Conservation (phyloP, 768 basidiomycete species). For the Agaricus subrufescens region DNA sequence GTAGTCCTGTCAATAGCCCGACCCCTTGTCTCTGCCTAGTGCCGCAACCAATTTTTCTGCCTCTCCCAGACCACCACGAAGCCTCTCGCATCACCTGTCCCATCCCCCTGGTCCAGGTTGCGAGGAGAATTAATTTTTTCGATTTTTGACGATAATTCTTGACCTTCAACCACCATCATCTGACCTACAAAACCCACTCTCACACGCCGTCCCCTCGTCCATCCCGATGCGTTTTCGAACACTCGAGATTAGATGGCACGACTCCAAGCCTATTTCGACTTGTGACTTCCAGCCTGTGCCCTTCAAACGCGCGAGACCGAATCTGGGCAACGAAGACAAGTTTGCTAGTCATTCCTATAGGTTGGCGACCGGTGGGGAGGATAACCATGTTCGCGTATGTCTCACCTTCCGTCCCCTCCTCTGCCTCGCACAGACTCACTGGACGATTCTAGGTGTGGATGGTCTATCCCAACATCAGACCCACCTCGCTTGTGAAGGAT, state of each 20-base stretch:
- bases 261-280: constrained; percentile 91
- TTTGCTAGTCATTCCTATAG: constrained; percentile 77
- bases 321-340: constrained; percentile 41
- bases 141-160: background rate
- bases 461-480: constrained; percentile 87
- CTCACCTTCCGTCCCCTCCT: background rate
- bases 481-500: constrained; percentile 44
- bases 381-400: constrained; percentile 94
- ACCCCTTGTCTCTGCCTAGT: background rate
- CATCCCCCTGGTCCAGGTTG: background rate
- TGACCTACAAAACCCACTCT: background rate
- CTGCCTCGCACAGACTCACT: constrained; percentile 2
- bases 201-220: background rate
- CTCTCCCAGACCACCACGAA: background rate
- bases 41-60: background rate
- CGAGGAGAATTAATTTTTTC: background rate
- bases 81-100: background rate
- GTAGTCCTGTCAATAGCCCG: background rate
- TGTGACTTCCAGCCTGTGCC: constrained; percentile 91
- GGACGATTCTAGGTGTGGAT: constrained; percentile 70
- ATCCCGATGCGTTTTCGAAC: constrained; percentile 76
- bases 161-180: constrained; percentile 5
- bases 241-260: constrained; percentile 95
- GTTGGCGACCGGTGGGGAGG: constrained; percentile 93
- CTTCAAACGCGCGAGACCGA: constrained; percentile 76